Evolutionary conservation across 1,284 basidiomycete species (phyloP), one percentile per base, ranked within the genome.

Genomic region (Boletus hoseneyae): DNA sequence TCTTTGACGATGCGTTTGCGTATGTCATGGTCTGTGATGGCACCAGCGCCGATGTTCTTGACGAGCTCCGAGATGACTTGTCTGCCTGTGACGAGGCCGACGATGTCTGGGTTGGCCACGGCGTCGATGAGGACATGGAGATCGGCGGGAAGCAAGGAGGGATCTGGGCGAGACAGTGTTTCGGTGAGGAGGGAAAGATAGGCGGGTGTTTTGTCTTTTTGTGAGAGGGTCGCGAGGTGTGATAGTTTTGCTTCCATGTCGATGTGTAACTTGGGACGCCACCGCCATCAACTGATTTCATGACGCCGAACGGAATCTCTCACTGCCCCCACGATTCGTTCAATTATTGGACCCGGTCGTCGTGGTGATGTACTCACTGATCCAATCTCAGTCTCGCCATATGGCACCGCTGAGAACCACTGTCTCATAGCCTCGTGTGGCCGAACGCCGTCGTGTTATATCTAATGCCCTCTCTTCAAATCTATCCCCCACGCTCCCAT

Each of bases 11-110:
- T 73, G 47, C 74, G 74, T 66, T 87, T 89, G 58, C 80, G 78
- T 25, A 81, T 59, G 15, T 82, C 79, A 12, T 70, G 62, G 58
- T 85, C 75, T 45, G 76, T 72, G 57, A 90, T 73, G 2, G 66
- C 67, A 12, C 77, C 79, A 41, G 78, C 75, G 27, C 73, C 74
- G 34, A 93, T 73, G 33, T 72, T 71, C 63, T 78, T 85, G 56
- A 90, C 88, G 48, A 94, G 80, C 64, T 93, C 90, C 16, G 86
- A 79, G 27, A 95, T 75, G 30, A 93, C 84, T 58, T 93, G 90
- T 57, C 92, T 79, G 19, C 87, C 89, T 44, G 92, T 86, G 50
- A 96, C 88, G 51, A 93, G 80, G 37, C 89, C 87, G 40, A 87
- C 82, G 55, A 73, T 77, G 58, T 93, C 90, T 56, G 88, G 82